These are phyloP conservation scores for Vigna radiata DNA, from an alignment of 306 rosid genomes.

Conservation along the genomic window DNA sequence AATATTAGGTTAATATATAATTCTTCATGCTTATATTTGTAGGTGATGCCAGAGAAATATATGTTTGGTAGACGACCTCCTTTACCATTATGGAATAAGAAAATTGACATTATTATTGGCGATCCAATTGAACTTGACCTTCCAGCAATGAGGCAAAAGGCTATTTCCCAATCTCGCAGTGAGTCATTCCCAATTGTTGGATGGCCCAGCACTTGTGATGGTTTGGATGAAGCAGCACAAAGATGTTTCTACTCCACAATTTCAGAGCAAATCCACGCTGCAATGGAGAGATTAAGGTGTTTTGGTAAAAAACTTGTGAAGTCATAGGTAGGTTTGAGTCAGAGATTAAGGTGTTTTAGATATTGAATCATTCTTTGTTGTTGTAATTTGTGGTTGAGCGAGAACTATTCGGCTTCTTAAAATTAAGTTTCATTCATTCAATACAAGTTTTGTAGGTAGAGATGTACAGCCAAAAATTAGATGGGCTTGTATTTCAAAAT, in stretches of 20 bases:
- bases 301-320: conserved; percentile 47
- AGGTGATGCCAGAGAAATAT: conserved; percentile 93
- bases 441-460: conserved; percentile 31
- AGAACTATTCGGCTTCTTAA: conserved; percentile 23
- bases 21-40: no score
- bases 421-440: conserved; percentile 3
- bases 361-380: conserved; percentile 44
- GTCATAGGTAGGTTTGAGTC: conserved; percentile 23
- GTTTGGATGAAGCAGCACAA: conserved; percentile 82
- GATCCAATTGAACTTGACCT: conserved; percentile 84
- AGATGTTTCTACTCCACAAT: conserved; percentile 69
- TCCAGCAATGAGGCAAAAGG: conserved; percentile 66
- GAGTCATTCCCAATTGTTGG: conserved; percentile 57
- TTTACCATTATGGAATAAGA: conserved; percentile 77
- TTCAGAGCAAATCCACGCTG: conserved; percentile 68
- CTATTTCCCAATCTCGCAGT: conserved; percentile 57
- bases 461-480: conserved; percentile 37
- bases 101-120: conserved; percentile 69
- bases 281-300: conserved; percentile 72
- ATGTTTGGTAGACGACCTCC: conserved; percentile 78
- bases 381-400: conserved; percentile 36
- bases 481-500: conserved; percentile 37
- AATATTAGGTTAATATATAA: no score
- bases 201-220: conserved; percentile 65
- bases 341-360: conserved; percentile 11